Evolutionary conservation across 1,284 basidiomycete species (phyloP), one percentile per base, ranked within the genome.

Genomic region (Volvariella surrecta): DNA sequence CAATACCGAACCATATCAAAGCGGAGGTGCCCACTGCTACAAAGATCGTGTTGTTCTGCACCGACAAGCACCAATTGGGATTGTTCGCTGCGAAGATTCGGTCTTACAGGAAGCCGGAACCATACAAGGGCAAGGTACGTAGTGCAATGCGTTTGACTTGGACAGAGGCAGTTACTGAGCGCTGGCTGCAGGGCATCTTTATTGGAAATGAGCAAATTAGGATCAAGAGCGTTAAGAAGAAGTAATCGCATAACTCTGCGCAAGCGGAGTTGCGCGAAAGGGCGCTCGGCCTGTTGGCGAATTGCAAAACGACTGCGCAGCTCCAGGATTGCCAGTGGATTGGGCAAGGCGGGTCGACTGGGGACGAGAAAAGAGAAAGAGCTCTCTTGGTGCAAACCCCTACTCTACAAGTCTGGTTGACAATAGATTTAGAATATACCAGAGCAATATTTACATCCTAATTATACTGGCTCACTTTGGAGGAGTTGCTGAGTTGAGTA

Each of bases 111-210:
- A 85, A 83, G 54, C 95, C 95, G 11, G 96, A 99, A 60, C 94
- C 94, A 16, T 99, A 98, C 69, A 93, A 98, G 68, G 93, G 92
- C 55, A 94, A 96, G 76, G 90, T 91, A 57, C 46, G 82, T 65
- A 37, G 49, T 8, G n/a, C 19, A 10, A 31, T 2, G 18, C 20
- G 4, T 34, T 35, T 44, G 39, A 37, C 39, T 31, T 45, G 30
- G 42, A 40, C 2, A 37, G 45, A 43, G n/a, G 18, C 32, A 31
- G 28, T 31, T 45, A 44, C 37, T 42, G 40, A 42, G 13, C 39
- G 44, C 17, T 19, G 9, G 4, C 19, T 49, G 16, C 52, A 93
- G 84, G 94, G 94, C 48, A 83, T 98, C 51, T 96, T 97, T 60
- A 80, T 97, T 40, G 87, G 86, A 21, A 76, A 80, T 52, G 93